Conservation (phyloP, 306 rosid genomes). For the Prunus mongolica region DNA sequence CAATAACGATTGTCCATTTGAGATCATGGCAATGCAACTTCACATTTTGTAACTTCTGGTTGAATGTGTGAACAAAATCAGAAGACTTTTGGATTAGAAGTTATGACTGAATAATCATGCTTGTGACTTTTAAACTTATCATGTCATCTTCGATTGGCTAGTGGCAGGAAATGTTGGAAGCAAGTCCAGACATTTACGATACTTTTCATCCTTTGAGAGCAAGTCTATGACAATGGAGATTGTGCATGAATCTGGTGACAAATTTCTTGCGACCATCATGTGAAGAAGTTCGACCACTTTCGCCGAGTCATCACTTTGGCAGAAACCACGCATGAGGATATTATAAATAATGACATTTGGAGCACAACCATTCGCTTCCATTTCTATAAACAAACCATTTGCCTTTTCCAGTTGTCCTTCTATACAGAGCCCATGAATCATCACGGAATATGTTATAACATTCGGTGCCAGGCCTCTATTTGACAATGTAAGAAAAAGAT, state of each 20-base stretch:
- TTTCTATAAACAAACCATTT: conserved; percentile 33
- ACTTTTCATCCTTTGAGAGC: conserved; percentile 30
- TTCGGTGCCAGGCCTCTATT: conserved; percentile 22
- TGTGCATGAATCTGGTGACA: conserved; percentile 35
- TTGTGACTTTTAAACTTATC: neutral
- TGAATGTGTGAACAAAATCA: conserved; percentile 3
- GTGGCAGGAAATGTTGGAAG: conserved; percentile 36
- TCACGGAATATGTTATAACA: conserved; percentile 31
- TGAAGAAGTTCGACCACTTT: conserved; percentile 49
- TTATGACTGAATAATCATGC: neutral
- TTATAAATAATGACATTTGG: conserved; percentile 32
- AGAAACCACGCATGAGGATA: conserved; percentile 39
- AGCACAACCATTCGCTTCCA: conserved; percentile 40
- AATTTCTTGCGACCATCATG: conserved; percentile 27
- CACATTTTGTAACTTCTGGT: neutral
- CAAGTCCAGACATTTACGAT: conserved; percentile 29
- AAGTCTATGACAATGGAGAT: conserved; percentile 30
- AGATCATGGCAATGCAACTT: neutral
- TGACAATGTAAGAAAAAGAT: conserved; percentile 23
- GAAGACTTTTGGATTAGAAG: neutral
- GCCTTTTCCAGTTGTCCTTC: conserved; percentile 36
- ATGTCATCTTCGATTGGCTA: conserved; percentile 1
- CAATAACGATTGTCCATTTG: neutral
- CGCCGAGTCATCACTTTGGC: conserved; percentile 20
- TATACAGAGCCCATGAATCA: conserved; percentile 44